These are phyloP conservation scores for Postia placenta DNA, from an alignment of 768 basidiomycete species.

Conservation along the genomic window DNA sequence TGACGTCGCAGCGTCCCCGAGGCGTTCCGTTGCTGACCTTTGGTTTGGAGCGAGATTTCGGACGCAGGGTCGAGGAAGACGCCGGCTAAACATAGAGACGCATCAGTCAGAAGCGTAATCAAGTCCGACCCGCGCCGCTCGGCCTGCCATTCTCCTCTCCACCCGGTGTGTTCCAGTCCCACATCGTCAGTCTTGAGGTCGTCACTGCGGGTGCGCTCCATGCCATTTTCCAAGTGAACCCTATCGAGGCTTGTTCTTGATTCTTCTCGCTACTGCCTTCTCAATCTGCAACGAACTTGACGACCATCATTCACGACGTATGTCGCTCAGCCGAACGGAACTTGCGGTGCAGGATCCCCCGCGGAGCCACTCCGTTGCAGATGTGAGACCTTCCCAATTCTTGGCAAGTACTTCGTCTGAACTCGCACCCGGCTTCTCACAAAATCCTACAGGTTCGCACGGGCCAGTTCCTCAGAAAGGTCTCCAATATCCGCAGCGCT, in stretches of 20 bases:
- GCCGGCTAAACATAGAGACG: constrained; percentile 4
- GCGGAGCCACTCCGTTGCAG: constrained; percentile 1
- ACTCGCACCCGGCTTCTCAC: constrained; percentile 4
- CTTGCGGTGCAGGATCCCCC: constrained; percentile 10
- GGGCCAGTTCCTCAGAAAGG: constrained; percentile 22
- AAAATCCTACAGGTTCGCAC: constrained; percentile 17
- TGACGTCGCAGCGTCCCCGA: too few species aligned
- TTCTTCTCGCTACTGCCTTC: too few species aligned
- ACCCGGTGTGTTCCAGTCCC: background rate
- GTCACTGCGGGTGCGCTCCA: background rate
- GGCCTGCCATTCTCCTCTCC: background rate
- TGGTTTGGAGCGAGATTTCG: background rate
- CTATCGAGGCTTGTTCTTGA: too few species aligned
- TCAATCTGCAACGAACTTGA: too few species aligned
- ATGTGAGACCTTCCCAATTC: constrained; percentile 9
- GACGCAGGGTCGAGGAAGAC: background rate
- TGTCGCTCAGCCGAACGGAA: constrained; percentile 3
- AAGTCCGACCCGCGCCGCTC: constrained; percentile 1
- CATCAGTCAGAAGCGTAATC: constrained; percentile 3
- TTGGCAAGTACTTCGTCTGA: constrained; percentile 9
- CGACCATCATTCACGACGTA: background rate
- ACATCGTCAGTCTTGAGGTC: background rate
- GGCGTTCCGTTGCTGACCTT: too few species aligned
- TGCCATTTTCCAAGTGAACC: background rate
- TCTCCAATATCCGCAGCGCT: constrained; percentile 13